Evolutionary conservation across 2,329 filamentous ascomycete genomes (phyloP).

Genomic region (Salinomyces thailandicus): DNA sequence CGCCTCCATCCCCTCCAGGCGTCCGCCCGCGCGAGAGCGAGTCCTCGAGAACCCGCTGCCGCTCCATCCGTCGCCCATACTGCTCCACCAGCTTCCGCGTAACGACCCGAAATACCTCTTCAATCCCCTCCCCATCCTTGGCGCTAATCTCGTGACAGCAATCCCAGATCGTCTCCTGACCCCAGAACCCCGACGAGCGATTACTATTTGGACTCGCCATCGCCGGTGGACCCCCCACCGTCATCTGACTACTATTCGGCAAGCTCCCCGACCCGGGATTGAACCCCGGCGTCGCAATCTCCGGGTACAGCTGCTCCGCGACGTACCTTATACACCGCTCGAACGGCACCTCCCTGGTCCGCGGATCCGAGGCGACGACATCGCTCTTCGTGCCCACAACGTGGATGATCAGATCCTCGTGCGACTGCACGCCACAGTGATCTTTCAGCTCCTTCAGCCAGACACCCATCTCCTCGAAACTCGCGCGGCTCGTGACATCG

Average conservation of each 20-base stretch:
- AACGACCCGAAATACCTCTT: conserved; percentile 87
- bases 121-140: conserved; percentile 87
- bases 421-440: conserved; percentile 23
- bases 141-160: conserved; percentile 95
- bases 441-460: conserved; percentile 63
- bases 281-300: conserved; percentile 20
- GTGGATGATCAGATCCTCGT: conserved; percentile 68
- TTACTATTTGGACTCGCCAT: conserved; percentile 38
- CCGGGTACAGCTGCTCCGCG: conserved; percentile 76
- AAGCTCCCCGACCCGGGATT: conserved; percentile 9
- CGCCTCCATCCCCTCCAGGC: conserved; percentile 30
- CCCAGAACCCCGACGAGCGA: conserved; percentile 69
- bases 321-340: conserved; percentile 94
- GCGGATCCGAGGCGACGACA: conserved; percentile 75
- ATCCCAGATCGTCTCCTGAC: conserved; percentile 78
- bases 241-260: conserved; percentile 32
- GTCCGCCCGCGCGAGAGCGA: conserved; percentile 30
- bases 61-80: conserved; percentile 44
- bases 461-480: conserved; percentile 82
- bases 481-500: conserved; percentile 76
- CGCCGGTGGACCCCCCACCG: conserved; percentile 14
- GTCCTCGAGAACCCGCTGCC: conserved; percentile 37
- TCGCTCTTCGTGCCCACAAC: conserved; percentile 94
- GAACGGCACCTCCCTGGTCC: conserved; percentile 73
- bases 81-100: conserved; percentile 78